Conservation (phyloP, 257 asterid genomes). For the Gardenia jasminoides region DNA sequence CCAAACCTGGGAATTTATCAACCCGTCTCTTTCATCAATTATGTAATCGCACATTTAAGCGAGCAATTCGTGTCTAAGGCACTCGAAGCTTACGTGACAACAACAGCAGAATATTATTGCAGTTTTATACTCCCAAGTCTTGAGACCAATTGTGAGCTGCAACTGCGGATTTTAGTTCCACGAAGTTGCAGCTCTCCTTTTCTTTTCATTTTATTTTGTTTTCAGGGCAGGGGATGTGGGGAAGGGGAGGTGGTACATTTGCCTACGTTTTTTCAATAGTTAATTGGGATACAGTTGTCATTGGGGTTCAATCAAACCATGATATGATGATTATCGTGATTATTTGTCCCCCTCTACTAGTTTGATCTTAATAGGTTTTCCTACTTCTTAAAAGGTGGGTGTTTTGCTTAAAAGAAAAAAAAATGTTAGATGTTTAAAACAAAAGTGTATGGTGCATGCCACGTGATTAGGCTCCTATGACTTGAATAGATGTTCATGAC, state of each 20-base stretch:
- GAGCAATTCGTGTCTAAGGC: background rate
- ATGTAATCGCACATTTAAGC: background rate
- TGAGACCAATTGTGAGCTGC: too few species aligned
- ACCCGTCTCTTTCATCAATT: background rate
- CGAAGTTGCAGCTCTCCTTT: too few species aligned
- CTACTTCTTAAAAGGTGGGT: background rate
- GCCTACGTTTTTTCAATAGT: background rate
- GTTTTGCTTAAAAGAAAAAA: too few species aligned
- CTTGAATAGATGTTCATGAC: too few species aligned
- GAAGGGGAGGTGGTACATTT: too few species aligned
- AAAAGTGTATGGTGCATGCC: background rate
- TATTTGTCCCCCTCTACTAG: background rate
- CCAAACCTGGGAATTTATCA: constrained; percentile 4
- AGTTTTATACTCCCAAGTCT: too few species aligned
- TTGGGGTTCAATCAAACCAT: background rate
- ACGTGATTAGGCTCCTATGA: background rate
- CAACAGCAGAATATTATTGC: background rate
- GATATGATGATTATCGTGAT: background rate
- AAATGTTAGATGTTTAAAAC: background rate
- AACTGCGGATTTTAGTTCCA: too few species aligned
- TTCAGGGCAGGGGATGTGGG: background rate
- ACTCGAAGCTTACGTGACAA: background rate
- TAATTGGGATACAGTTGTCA: too few species aligned
- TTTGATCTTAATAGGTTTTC: background rate
- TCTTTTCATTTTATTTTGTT: too few species aligned